phyloP scores from a whole-genome alignment of 306 rosid species.

The Cercis canadensis region DNA sequence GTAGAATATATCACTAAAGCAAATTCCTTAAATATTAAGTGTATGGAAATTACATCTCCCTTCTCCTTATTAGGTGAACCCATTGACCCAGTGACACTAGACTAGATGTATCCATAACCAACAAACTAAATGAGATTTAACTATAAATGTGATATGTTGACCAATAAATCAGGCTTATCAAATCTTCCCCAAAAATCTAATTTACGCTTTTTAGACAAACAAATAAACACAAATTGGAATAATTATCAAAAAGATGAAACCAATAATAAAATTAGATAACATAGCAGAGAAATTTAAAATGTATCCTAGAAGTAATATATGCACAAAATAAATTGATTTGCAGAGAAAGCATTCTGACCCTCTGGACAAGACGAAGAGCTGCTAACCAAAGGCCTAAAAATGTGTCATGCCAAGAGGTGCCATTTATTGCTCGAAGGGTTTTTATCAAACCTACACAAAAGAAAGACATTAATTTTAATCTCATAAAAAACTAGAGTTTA shows the following conservation, averaged over 20 bases:
- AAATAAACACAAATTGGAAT: neutral
- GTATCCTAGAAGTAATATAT: conserved; percentile 6
- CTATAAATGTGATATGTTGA: neutral
- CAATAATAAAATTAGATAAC: neutral
- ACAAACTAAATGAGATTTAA: neutral
- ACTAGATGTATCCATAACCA: neutral
- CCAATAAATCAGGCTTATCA: neutral
- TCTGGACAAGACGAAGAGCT: conserved; percentile 90
- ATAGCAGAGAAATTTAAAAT: neutral
- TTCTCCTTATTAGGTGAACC: neutral
- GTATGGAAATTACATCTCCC: conserved; percentile 11
- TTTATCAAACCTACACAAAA: conserved; percentile 73
- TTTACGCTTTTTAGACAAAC: neutral
- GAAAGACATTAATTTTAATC: conserved; percentile 25
- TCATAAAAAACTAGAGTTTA: conserved; percentile 22
- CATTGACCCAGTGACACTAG: neutral
- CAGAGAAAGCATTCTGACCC: conserved; percentile 64
- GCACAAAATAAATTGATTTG: conserved; percentile 26
- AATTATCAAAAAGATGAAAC: neutral
- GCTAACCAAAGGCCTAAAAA: conserved; percentile 95
- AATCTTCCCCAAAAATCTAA: neutral
- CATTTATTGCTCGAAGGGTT: conserved; percentile 92
- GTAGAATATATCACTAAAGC: neutral
- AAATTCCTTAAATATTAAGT: conserved; percentile 10
- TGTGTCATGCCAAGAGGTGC: conserved; percentile 94